Evolutionary conservation across 2,329 filamentous ascomycete genomes (phyloP), one percentile per base, ranked within the genome.

Genomic region (Colletotrichum australisinense): DNA sequence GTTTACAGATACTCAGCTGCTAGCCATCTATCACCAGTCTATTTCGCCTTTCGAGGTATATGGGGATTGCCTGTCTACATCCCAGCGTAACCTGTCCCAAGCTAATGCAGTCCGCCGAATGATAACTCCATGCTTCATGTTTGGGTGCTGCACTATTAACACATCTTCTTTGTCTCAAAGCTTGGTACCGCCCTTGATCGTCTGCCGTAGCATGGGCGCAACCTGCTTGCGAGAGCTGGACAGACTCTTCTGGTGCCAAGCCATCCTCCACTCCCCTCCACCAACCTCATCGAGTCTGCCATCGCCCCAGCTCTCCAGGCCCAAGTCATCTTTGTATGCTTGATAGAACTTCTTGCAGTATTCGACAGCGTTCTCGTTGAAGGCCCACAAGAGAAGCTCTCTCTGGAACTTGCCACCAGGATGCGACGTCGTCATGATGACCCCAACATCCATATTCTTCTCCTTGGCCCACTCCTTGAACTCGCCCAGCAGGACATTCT

Each of bases 381-480:
- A 78, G 0, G 88, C 92, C 89, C 92, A 93, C 0, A 95, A 82
- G 6, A 96, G 82, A 49, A 95, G 79, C 78, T 97, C 90, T 63
- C 94, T 85, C 75, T 85, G 84, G 74, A 95, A 94, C 19, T 84
- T 78, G 0, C 88, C 90, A 0, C 82, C 83, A 0, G 86, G 83
- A 26, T 87, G 85, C 24, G 86, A 90, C n/a, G 90, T 90, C 1
- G 93, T 94, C 92, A 95, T 93, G 68, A 95, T 84, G 11, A 86
- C 87, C 9, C 88, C 89, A 11, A 95, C 78, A 69, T 92, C 90
- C n/a, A 95, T 80, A 0, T 82, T 76, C 69, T 88, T 86, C 79
- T 91, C 89, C n/a, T 81, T 77, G 0, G 88, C 85, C 84, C 91
- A 95, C 0, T 78, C 76, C 16, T 81, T 79, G 1, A 94, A 76